phyloP scores from a whole-genome alignment of 1,284 basidiomycete species.

The Gomphus bonarii region DNA sequence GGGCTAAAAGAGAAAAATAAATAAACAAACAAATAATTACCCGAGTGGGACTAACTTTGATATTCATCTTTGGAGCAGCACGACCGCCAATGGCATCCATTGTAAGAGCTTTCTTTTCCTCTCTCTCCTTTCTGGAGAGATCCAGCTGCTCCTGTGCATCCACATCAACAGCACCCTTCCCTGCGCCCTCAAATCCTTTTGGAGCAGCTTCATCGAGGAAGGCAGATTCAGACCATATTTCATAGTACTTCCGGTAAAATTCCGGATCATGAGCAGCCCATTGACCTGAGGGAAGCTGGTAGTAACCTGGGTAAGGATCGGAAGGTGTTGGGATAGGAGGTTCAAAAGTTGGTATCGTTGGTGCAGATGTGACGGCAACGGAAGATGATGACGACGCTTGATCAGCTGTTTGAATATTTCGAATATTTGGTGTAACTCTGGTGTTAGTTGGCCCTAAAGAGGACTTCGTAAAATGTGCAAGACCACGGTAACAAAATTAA shows the following conservation, averaged over 20 bases:
- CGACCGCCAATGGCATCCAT: conserved; percentile 37
- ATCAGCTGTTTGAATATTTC: conserved; percentile 12
- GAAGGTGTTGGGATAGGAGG: conserved; percentile 65
- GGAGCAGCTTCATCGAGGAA: conserved; percentile 18
- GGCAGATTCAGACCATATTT: conserved; percentile 47
- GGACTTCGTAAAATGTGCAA: not conserved
- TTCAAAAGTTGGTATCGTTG: conserved; percentile 55
- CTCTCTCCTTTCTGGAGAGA: conserved; percentile 54
- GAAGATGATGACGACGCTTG: conserved; percentile 18
- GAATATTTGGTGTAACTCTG: conserved; percentile 12
- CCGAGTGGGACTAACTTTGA: conserved; percentile 35
- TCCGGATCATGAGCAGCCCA: conserved; percentile 71
- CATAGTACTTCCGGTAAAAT: conserved; percentile 67
- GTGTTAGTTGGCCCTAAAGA: conserved; percentile 14
- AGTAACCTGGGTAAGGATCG: conserved; percentile 84
- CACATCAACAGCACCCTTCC: conserved; percentile 39
- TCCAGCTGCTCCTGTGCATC: conserved; percentile 67
- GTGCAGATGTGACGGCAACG: conserved; percentile 48
- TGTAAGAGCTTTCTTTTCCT: conserved; percentile 65
- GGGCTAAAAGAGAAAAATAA: conserved; percentile 31
- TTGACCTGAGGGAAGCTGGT: conserved; percentile 68
- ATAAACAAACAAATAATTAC: conserved; percentile 4
- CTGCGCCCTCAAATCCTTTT: conserved; percentile 57
- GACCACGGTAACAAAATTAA: not conserved
- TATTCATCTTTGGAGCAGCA: conserved; percentile 61